Conservation (phyloP, 129 eudicot species). For the Flaveria sonorensis region DNA sequence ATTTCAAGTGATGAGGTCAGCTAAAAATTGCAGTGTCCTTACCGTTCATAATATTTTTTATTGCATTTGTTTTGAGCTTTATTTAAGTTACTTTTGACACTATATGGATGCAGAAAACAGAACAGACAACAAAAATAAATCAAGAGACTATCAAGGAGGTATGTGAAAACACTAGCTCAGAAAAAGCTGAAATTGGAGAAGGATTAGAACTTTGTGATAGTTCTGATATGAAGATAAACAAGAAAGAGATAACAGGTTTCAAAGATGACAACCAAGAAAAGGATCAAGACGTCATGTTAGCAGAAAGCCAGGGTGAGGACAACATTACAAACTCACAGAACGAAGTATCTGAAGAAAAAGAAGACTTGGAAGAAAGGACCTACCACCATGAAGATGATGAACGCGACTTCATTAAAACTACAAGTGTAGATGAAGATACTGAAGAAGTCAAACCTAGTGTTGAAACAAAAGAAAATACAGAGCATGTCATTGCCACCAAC, state of each 20-base stretch:
- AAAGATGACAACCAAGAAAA: slow-evolving; percentile 8
- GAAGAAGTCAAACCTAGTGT: slow-evolving; percentile 28
- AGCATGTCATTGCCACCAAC: slow-evolving; percentile 14
- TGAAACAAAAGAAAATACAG: slow-evolving; percentile 4
- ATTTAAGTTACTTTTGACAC: neutral
- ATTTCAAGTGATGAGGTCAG: slow-evolving; percentile 40
- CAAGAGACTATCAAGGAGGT: slow-evolving; percentile 20
- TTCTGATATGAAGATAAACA: slow-evolving; percentile 1
- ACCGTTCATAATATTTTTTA: slow-evolving; percentile 5
- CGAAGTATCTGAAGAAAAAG: neutral
- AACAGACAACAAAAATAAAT: slow-evolving; percentile 17
- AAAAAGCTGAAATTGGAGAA: slow-evolving; percentile 17
- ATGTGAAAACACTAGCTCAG: slow-evolving; percentile 20
- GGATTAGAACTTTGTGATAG: slow-evolving; percentile 1
- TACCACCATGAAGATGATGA: neutral
- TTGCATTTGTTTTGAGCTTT: slow-evolving; percentile 3
- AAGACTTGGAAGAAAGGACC: neutral
- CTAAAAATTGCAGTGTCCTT: neutral
- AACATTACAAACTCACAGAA: neutral
- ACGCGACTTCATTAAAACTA: neutral
- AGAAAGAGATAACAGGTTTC: neutral
- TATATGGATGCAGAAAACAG: slow-evolving; percentile 19
- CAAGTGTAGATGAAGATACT: slow-evolving; percentile 19
- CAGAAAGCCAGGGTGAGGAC: neutral
- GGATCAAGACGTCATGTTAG: slow-evolving; percentile 4